A percentile compares a stretch with the other conserved stretches of the same genome.
Evolutionary conservation across 2,329 filamentous ascomycete species (phyloP).

Genomic region (Pseudogymnoascus sp.): DNA sequence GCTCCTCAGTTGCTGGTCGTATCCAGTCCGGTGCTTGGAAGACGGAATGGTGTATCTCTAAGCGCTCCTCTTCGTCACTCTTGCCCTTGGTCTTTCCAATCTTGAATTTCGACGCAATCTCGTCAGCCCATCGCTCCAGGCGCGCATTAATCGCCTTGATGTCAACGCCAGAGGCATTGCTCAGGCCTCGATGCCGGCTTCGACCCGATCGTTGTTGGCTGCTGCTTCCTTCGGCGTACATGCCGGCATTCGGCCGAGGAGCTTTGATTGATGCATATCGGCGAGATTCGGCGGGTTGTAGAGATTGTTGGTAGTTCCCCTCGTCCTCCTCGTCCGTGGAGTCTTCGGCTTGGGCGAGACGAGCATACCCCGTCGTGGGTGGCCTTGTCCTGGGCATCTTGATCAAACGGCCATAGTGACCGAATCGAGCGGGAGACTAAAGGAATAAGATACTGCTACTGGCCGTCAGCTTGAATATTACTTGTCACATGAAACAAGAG

Average conservation of each 20-base stretch:
- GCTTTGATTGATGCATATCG: slow-evolving; percentile 58
- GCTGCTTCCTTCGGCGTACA: slow-evolving; percentile 39
- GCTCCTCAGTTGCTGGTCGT: slow-evolving; percentile 68
- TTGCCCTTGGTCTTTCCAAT: slow-evolving; percentile 67
- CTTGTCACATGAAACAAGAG: not conserved
- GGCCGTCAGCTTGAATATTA: not conserved
- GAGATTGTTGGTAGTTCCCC: slow-evolving; percentile 50
- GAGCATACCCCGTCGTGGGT: slow-evolving; percentile 74
- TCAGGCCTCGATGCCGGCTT: slow-evolving; percentile 46
- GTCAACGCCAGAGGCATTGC: slow-evolving; percentile 81
- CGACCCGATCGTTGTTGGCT: slow-evolving; percentile 34
- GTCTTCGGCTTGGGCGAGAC: slow-evolving; percentile 73
- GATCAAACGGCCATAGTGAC: not conserved
- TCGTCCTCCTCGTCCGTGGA: slow-evolving; percentile 65
- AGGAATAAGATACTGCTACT: not conserved
- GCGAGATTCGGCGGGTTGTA: slow-evolving; percentile 47
- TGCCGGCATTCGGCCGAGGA: slow-evolving; percentile 51
- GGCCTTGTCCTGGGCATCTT: slow-evolving; percentile 36
- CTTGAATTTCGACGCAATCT: slow-evolving; percentile 96
- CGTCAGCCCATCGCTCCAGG: slow-evolving; percentile 92
- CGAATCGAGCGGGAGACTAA: not conserved
- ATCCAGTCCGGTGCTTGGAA: slow-evolving; percentile 90
- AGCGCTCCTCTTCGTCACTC: slow-evolving; percentile 68
- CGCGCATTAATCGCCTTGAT: slow-evolving; percentile 97
- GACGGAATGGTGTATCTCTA: slow-evolving; percentile 96